Evolutionary conservation across 306 rosid species (phyloP), one percentile per base, ranked within the genome.

Genomic region (Fagus crenata): DNA sequence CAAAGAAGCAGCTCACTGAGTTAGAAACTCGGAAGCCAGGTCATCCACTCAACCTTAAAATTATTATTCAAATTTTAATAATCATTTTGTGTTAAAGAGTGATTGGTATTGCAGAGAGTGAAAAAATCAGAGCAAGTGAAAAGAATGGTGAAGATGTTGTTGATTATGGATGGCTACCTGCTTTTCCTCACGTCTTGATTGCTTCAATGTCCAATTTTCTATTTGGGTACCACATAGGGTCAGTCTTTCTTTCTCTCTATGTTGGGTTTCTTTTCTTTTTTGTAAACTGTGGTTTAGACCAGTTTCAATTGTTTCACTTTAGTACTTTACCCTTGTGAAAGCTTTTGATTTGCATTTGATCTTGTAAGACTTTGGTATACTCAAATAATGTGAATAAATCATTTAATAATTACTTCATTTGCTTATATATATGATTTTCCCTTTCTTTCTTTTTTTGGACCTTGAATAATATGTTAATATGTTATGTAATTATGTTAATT

Each of bases 171-270:
- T 93, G 98, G 97, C 75, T 91, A n/a, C 88, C 91, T 39, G 84
- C 92, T 77, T 88, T 93, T 80, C 97, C 96, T 67, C 98, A 91
- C 61, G 92, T 88, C 61, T 79, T 89, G 41, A 69, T 86, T 22
- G 91, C 98, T 75, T 91, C 97, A 7, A 79, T 89, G 96, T 85
- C 96, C 59, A 93, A 93, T 89, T 93, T 90, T 77, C 86, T 87
- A 1, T 93, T 93, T 75, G 98, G 98, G 5, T 93, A 91, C 82
- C 98, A 93, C 84, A 91, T 93, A 42, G 96, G 98, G 98, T 89
- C 59, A 75, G 93, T 74, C 36, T 60, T 61, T 70, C 43, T 63
- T 58, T 60, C 51, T 31, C 43, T 78, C 68, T 31, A 0, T 63
- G 14, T 14, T 76, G 39, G 17, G 28, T 73, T 11, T 22, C 28